Conservation (phyloP, 1,284 basidiomycete genomes). For the Trametes versicolor region DNA sequence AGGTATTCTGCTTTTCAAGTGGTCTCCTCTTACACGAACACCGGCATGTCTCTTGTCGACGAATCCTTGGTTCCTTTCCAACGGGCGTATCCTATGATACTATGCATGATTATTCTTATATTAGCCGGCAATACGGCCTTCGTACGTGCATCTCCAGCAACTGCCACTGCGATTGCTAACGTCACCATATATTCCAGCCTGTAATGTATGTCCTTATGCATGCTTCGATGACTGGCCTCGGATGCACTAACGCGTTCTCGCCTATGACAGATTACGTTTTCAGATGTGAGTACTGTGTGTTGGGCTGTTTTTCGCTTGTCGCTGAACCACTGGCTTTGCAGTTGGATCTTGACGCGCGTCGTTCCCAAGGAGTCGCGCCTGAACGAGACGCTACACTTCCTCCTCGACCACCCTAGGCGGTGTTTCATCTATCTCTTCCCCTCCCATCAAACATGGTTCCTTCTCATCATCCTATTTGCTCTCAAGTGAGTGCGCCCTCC, state of each 20-base stretch:
- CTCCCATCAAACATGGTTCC: conserved; percentile 95
- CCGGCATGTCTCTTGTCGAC: conserved; percentile 91
- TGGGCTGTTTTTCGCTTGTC: neutral
- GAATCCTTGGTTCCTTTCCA: conserved; percentile 91
- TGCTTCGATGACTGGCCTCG: neutral
- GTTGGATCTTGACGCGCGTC: conserved; percentile 79
- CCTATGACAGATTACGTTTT: conserved; percentile 64
- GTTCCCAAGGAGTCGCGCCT: conserved; percentile 68
- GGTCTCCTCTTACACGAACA: conserved; percentile 90
- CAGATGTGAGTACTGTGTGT: conserved; percentile 58
- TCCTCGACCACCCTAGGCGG: conserved; percentile 95
- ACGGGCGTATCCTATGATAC: conserved; percentile 83
- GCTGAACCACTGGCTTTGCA: conserved; percentile 43
- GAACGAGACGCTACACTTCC: conserved; percentile 88
- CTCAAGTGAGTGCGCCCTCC: conserved; percentile 76
- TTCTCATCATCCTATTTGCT: conserved; percentile 71
- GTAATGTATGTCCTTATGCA: conserved; percentile 27
- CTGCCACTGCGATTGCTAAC: neutral
- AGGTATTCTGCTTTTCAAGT: conserved; percentile 92
- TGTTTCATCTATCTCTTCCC: conserved; percentile 98
- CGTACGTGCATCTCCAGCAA: conserved; percentile 60
- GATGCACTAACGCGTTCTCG: neutral
- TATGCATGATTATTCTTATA: conserved; percentile 76
- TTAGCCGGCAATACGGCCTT: conserved; percentile 94
- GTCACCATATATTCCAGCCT: conserved; percentile 19